phyloP scores from a whole-genome alignment of 2,329 filamentous ascomycete species.

The Elsinoe arachidis region DNA sequence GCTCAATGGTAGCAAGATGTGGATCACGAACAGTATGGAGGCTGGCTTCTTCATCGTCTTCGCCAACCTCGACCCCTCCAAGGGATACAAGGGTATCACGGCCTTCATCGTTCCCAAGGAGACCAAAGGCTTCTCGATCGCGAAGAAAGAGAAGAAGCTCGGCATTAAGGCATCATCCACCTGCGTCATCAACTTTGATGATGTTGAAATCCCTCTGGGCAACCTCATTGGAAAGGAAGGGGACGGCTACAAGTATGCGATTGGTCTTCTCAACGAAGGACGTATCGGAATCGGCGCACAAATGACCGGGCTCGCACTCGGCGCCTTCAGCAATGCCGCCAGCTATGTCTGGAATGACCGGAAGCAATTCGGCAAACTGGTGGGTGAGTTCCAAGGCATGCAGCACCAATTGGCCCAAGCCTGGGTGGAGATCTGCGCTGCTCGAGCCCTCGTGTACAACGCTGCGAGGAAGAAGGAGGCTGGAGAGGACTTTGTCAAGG shows the following conservation, averaged over 20 bases:
- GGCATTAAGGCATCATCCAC: constrained; percentile 94
- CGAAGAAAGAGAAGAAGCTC: constrained; percentile 99
- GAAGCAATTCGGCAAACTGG: constrained; percentile 86
- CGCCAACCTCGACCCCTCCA: constrained; percentile 83
- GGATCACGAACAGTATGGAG: constrained; percentile 97
- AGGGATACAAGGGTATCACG: constrained; percentile 94
- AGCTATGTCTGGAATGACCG: constrained; percentile 97
- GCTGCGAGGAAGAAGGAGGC: constrained; percentile 97
- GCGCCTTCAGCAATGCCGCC: constrained; percentile 90
- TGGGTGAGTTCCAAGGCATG: constrained; percentile 98
- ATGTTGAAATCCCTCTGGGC: constrained; percentile 79
- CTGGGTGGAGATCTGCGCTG: constrained; percentile 86
- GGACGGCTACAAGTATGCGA: constrained; percentile 96
- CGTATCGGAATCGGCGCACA: constrained; percentile 96
- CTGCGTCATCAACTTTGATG: constrained; percentile 95
- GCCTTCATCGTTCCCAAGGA: constrained; percentile 92
- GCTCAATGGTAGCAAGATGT: constrained; percentile 95
- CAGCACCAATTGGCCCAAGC: constrained; percentile 97
- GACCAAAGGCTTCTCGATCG: constrained; percentile 81
- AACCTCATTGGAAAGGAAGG: constrained; percentile 84
- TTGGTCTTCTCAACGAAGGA: constrained; percentile 86
- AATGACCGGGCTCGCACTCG: constrained; percentile 94
- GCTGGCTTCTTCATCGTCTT: constrained; percentile 95
- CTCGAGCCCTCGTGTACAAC: constrained; percentile 88
- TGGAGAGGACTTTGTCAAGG: constrained; percentile 86